Evolutionary conservation across 1,284 basidiomycete genomes (phyloP), one percentile per base, ranked within the genome.

Genomic region (Papiliotrema flavescens): DNA sequence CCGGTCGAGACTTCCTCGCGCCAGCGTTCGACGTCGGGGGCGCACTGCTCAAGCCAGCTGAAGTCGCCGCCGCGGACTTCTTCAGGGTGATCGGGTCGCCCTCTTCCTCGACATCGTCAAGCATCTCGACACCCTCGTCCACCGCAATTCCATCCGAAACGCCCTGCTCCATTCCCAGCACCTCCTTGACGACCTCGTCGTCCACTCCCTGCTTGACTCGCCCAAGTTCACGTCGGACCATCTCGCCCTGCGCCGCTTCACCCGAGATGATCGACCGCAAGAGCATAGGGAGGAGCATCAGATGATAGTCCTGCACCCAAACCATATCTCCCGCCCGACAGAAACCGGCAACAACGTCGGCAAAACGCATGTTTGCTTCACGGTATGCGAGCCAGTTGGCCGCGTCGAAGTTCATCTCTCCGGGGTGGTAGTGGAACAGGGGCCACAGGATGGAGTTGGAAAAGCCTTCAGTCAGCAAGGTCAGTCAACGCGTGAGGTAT

Each of bases 371-470:
- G 76, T 98, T 99, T 45, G 96, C 96, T 75, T 97, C 92, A 35
- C 95, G 86, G 77, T 98, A 99, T 1, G 93, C 95, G 47, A 88
- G 84, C 95, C 95, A 99, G 76, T 98, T 90, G 69, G 89, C 89
- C 78, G 97, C 92, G 78, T 98, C 95, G 73, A 98, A 98, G 79
- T 93, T 96, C 93, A 98, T 98, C 78, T 97, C 93, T 62, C 93
- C 92, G 15, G 92, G 91, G 75, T 97, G 94, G 77, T 98, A 99
- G 76, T 99, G 95, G 82, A 98, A 98, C 46, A 99, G 81, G 0
- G 95, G 95, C 95, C 95, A 99, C 39, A 99, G 85, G 77, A 99
- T 98, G 48, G 92, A 96, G 80, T 99, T 99, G 63, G 92, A 94
- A 82, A 99, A 98, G 24, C 75, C 73, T 75, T 47, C 14, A 9